Conservation (phyloP, 306 rosid genomes). For the Delonix regia region DNA sequence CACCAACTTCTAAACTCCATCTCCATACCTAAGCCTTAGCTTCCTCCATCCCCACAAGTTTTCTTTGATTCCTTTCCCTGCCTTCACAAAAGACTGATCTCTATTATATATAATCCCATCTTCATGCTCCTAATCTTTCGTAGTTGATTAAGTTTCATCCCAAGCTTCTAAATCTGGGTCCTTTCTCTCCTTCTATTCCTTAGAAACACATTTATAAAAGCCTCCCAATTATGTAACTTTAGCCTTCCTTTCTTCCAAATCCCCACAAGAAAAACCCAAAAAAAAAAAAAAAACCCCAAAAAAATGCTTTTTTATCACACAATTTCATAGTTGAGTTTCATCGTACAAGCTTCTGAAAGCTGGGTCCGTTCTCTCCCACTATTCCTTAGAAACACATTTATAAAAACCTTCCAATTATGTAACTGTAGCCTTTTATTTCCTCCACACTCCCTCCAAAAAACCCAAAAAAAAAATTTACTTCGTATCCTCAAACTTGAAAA, state of each 20-base stretch:
- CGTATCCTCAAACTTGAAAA: neutral
- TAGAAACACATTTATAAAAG: neutral
- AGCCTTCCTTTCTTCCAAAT: neutral
- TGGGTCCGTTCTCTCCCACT: conserved; percentile 51
- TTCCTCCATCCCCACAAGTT: conserved; percentile 33
- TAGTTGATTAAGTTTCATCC: neutral
- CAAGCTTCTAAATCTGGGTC: neutral
- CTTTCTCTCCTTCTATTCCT: conserved; percentile 2
- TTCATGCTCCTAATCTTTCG: neutral
- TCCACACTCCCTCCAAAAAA: conserved; percentile 8
- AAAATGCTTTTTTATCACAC: neutral
- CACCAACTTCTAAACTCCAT: conserved; percentile 30
- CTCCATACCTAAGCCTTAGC: too few species aligned
- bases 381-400: conserved; percentile 63
- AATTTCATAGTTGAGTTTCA: neutral
- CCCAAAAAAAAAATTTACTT: conserved; percentile 15
- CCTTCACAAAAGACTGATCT: conserved; percentile 15
- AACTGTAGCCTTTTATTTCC: conserved; percentile 37
- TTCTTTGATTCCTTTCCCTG: conserved; percentile 42
- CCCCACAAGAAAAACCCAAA: neutral
- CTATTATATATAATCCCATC: neutral
- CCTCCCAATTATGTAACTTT: conserved; percentile 65
- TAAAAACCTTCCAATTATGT: conserved; percentile 73
- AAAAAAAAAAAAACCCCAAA: neutral
- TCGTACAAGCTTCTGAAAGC: conserved; percentile 31